A percentile compares a stretch with the other conserved stretches of the same genome.
These are phyloP conservation scores for Rhizopogon vulgaris DNA, from an alignment of 768 basidiomycete genomes.

Conservation along the genomic window DNA sequence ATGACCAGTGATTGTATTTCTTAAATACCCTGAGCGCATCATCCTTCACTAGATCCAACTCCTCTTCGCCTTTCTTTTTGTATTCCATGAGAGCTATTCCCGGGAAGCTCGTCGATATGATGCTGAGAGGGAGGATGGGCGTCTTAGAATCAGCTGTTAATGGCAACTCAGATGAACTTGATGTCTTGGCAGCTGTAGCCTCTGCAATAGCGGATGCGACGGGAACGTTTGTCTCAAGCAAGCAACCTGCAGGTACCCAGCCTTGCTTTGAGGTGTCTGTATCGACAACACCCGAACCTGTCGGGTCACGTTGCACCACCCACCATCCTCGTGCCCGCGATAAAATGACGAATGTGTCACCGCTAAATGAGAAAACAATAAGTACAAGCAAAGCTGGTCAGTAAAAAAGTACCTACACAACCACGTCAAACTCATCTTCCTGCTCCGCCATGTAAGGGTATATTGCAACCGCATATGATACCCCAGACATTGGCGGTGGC, in stretches of 20 bases:
- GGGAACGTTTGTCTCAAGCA: conserved; percentile 89
- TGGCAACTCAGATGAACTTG: conserved; percentile 37
- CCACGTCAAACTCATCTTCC: conserved; percentile 97
- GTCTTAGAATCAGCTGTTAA: conserved; percentile 39
- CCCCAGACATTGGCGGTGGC: conserved; percentile 39
- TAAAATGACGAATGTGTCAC: conserved; percentile 89
- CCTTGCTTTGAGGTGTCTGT: conserved; percentile 78
- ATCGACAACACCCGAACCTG: conserved; percentile 73
- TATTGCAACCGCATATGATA: conserved; percentile 95
- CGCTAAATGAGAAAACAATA: conserved; percentile 37
- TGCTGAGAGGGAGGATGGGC: conserved; percentile 84
- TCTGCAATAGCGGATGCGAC: conserved; percentile 84
- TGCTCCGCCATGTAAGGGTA: conserved; percentile 99
- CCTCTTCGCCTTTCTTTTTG: conserved; percentile 88
- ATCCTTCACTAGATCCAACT: conserved; percentile 84
- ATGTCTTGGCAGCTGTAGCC: conserved; percentile 55
- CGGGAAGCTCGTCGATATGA: conserved; percentile 96
- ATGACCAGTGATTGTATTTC: conserved; percentile 97
- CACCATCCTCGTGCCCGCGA: conserved; percentile 98
- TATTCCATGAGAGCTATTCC: conserved; percentile 97
- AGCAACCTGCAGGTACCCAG: conserved; percentile 97
- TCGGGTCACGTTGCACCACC: conserved; percentile 94
- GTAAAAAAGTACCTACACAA: conserved; percentile 61
- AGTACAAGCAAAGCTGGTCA: conserved; percentile 1
- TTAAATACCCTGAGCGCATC: conserved; percentile 91